Base-by-base conservation (phyloP, 2,329 filamentous ascomycete genomes). In the Pestalotiopsis sp. region DNA sequence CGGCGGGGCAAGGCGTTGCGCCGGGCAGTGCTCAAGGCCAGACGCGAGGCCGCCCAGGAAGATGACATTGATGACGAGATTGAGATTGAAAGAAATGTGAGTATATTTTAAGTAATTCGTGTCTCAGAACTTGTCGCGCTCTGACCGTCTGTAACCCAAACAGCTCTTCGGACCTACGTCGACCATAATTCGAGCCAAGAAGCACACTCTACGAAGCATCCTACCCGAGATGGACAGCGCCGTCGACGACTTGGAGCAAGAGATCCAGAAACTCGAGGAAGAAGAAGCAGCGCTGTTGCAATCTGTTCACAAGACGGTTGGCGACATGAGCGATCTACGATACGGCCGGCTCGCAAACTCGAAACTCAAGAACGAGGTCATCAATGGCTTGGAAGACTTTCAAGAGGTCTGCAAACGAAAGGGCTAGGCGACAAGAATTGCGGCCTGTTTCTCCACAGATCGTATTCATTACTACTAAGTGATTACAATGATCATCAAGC, bases 271-370 rank as follows among this genome's bases (percentile, higher is more conserved):
- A 52, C 83, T 95, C 4, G 88, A 93, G 73, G 82, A 86, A 41
- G 91, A 95, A 72, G 89, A 92, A 66, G 84, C 85, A 0, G 78
- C 78, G 1, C 81, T 94, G 3, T 79, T 92, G 5, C 83, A 86
- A 4, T 87, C 89, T 12, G 86, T 96, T 65, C 86, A 86, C 72
- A 85, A 89, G 68, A 91, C 87, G 0, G 87, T 96, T 17, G 91
- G 91, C 39, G 89, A 88, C 62, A 82, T 97, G 77, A 97, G 94
- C 79, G 93, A 97, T 79, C 84, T 97, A 67, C 90, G 93, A 61
- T 95, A 96, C 75, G 94, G 94, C 49, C 90, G 90, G 67, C 87
- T 96, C 69, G 85, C 88, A 45, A 92, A 92, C 71, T 79, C 85
- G 25, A 85, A 89, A 69, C 81, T 95, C 39, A 85, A 84, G 31